Evolutionary conservation across 768 basidiomycete genomes (phyloP).

Genomic region (Pholiota microspora): DNA sequence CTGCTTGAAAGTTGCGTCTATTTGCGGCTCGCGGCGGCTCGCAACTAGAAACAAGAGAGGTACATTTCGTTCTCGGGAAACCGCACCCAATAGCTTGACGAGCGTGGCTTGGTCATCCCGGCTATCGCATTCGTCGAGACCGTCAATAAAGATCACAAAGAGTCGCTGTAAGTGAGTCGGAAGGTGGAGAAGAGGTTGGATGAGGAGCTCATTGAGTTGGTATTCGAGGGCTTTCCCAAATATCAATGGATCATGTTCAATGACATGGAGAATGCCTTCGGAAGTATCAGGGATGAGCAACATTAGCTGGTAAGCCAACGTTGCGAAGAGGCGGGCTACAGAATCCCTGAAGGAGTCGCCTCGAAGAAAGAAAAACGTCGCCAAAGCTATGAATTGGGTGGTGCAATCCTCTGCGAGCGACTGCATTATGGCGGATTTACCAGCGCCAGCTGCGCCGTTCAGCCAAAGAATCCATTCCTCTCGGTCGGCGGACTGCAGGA

Average conservation of each 20-base stretch:
- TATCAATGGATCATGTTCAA: conserved; percentile 10
- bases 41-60: background rate
- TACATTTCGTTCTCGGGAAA: background rate
- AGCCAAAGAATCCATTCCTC: background rate
- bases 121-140: background rate
- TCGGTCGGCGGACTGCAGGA: too few relatives aligned
- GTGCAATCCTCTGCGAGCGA: background rate
- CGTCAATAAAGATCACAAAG: conserved; percentile 2
- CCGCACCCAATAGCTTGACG: background rate
- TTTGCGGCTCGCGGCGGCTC: background rate
- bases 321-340: background rate
- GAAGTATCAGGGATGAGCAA: conserved; percentile 5
- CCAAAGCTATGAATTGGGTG: background rate
- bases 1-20: background rate
- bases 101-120: background rate
- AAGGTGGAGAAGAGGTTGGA: conserved; percentile 4
- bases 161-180: background rate
- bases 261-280: background rate
- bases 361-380: background rate
- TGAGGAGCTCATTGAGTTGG: conserved; percentile 10
- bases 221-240: conserved; percentile 11
- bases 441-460: background rate
- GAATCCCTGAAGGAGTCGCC: background rate
- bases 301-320: conserved; percentile 1
- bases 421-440: conserved; percentile 3